These are phyloP conservation scores for Sisymbrium altissimum DNA, from an alignment of 345 rosid genomes.

Conservation along the genomic window DNA sequence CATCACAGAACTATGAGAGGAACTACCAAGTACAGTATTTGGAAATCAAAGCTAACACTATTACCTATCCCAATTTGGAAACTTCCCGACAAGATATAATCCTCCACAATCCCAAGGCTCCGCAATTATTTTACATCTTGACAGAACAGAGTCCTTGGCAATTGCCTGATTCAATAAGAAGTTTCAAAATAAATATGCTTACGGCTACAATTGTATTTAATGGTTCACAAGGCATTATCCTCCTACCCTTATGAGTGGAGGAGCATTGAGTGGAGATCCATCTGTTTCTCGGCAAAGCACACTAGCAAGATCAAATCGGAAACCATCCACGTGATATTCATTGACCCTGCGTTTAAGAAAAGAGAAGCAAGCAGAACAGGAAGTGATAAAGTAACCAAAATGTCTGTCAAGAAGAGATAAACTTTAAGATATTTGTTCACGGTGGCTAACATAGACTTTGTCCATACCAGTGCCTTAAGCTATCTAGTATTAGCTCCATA, in stretches of 20 bases:
- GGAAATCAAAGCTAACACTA: constrained; percentile 43
- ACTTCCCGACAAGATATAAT: constrained; percentile 86
- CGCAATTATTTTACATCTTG: constrained; percentile 87
- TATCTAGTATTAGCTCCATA: constrained; percentile 83
- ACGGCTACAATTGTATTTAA: background rate
- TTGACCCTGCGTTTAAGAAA: constrained; percentile 49
- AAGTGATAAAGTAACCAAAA: background rate
- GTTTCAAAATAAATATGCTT: background rate
- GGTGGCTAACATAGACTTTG: background rate
- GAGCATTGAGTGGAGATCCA: constrained; percentile 86
- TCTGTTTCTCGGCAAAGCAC: constrained; percentile 88
- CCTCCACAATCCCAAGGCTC: constrained; percentile 99
- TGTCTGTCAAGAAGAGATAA: background rate
- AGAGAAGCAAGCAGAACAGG: background rate
- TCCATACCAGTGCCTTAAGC: constrained; percentile 89
- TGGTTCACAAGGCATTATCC: background rate
- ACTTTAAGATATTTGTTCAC: background rate
- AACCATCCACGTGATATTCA: constrained; percentile 93
- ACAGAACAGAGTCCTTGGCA: constrained; percentile 71
- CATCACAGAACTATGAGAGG: background rate
- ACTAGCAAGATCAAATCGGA: constrained; percentile 94
- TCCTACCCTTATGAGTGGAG: constrained; percentile 73
- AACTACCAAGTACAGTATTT: constrained; percentile 21
- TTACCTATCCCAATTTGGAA: constrained; percentile 98
- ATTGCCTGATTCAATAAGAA: constrained; percentile 58